Evolutionary conservation across 441 rosid genomes (phyloP).

Genomic region (Viola pubescens): DNA sequence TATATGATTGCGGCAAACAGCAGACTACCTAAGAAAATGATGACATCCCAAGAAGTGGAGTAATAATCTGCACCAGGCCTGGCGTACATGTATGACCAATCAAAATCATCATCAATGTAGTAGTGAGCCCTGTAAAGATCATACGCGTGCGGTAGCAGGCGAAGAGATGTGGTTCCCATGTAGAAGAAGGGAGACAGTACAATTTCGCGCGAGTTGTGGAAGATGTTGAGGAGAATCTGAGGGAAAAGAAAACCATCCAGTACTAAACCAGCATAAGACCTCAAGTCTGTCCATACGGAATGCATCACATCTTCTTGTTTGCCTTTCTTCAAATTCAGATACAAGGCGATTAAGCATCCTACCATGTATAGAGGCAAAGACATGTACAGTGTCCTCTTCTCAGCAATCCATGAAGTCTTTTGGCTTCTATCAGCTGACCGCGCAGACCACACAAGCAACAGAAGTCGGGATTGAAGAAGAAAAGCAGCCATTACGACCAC

Average conservation of each 20-base stretch:
- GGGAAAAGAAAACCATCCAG: conserved; percentile 82
- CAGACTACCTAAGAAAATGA: conserved; percentile 44
- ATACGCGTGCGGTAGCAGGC: conserved; percentile 67
- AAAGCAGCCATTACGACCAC: conserved; percentile 65
- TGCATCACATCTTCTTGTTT: conserved; percentile 18
- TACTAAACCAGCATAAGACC: conserved; percentile 66
- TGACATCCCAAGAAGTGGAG: conserved; percentile 70
- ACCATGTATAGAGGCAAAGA: conserved; percentile 52
- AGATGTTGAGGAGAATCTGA: conserved; percentile 62
- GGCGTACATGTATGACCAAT: conserved; percentile 36
- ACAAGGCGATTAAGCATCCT: conserved; percentile 53
- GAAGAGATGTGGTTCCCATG: conserved; percentile 50
- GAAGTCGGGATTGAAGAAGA: conserved; percentile 70
- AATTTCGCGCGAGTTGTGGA: conserved; percentile 38
- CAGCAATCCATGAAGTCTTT: conserved; percentile 46
- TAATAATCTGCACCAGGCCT: conserved; percentile 42
- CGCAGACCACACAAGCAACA: conserved; percentile 59
- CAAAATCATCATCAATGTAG: conserved; percentile 7
- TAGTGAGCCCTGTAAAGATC: conserved; percentile 62
- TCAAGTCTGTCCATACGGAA: conserved; percentile 47
- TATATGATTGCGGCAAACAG: conserved; percentile 46
- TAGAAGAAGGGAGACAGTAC: conserved; percentile 57
- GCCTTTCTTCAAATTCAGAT: conserved; percentile 34
- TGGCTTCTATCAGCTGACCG: conserved; percentile 32
- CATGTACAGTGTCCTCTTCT: conserved; percentile 48